These are phyloP conservation scores for Kwoniella pini DNA, from an alignment of 768 basidiomycete species.

Conservation along the genomic window DNA sequence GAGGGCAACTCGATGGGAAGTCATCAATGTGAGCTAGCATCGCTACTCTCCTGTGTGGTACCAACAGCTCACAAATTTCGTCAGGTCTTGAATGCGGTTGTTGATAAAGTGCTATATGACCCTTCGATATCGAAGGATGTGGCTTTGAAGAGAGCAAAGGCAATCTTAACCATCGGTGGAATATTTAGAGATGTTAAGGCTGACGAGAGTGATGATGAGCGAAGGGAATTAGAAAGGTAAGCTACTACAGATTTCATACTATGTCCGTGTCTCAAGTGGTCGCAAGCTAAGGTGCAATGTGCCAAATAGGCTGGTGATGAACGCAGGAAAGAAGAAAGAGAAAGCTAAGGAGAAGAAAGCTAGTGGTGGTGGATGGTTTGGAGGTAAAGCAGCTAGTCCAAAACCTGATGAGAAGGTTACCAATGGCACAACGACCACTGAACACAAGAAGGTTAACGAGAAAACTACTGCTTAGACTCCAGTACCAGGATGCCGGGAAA, in stretches of 20 bases:
- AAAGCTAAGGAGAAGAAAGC: constrained; percentile 44
- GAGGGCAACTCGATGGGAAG: constrained; percentile 95
- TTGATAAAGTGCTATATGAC: constrained; percentile 83
- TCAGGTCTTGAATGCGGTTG: constrained; percentile 59
- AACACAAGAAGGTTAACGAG: background rate
- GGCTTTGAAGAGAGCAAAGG: constrained; percentile 82
- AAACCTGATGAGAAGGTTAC: constrained; percentile 12
- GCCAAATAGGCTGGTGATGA: constrained; percentile 47
- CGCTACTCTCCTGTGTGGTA: background rate
- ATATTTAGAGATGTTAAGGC: constrained; percentile 82
- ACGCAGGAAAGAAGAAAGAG: constrained; percentile 54
- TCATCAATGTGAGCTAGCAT: constrained; percentile 75
- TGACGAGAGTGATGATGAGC: constrained; percentile 89
- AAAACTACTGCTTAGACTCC: constrained; percentile 2
- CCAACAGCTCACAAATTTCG: background rate
- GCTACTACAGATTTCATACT: no score
- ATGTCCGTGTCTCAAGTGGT: no score
- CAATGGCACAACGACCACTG: background rate
- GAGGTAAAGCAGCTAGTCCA: constrained; percentile 7
- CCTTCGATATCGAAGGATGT: constrained; percentile 69
- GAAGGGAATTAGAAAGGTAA: constrained; percentile 88
- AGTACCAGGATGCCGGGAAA: no score
- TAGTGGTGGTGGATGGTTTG: constrained; percentile 31
- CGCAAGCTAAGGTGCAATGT: background rate
- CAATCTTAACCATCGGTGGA: constrained; percentile 81